phyloP scores from a whole-genome alignment of 768 basidiomycete species.

The Trichaptum fuscoviolaceum region DNA sequence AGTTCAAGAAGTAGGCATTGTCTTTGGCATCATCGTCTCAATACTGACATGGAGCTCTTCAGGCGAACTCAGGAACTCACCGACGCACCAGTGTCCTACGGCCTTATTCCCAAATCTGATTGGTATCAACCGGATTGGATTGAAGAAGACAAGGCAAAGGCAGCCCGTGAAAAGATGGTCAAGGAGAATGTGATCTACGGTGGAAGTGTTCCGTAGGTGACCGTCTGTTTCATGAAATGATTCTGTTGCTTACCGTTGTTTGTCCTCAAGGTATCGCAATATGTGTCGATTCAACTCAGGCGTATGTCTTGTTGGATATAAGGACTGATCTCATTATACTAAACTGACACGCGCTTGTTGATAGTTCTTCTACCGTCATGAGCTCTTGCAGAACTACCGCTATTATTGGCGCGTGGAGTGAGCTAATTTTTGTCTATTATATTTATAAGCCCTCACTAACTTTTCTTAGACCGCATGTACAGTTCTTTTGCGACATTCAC shows the following conservation, averaged over 20 bases:
- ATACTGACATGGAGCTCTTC: not conserved
- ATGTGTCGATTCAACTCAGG: constrained; percentile 97
- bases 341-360: not conserved
- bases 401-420: constrained; percentile 93
- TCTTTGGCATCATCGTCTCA: constrained; percentile 5
- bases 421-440: constrained; percentile 22
- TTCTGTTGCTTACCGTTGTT: not conserved
- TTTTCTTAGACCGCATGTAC: constrained; percentile 58
- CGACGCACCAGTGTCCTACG: constrained; percentile 56
- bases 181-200: constrained; percentile 55
- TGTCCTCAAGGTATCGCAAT: constrained; percentile 63
- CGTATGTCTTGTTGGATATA: constrained; percentile 35
- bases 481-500: constrained; percentile 73
- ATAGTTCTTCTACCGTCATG: constrained; percentile 81
- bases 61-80: constrained; percentile 33
- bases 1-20: constrained; percentile 55
- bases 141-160: constrained; percentile 48
- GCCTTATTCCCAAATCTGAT: constrained; percentile 59
- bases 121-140: constrained; percentile 74
- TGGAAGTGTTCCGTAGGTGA: constrained; percentile 62
- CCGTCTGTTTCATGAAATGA: not conserved
- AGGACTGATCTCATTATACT: not conserved
- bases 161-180: constrained; percentile 47
- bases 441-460: constrained; percentile 10
- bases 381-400: constrained; percentile 65